Conservation (phyloP, 352 stramenopile genomes). For the Phytopythium mirpurense region DNA sequence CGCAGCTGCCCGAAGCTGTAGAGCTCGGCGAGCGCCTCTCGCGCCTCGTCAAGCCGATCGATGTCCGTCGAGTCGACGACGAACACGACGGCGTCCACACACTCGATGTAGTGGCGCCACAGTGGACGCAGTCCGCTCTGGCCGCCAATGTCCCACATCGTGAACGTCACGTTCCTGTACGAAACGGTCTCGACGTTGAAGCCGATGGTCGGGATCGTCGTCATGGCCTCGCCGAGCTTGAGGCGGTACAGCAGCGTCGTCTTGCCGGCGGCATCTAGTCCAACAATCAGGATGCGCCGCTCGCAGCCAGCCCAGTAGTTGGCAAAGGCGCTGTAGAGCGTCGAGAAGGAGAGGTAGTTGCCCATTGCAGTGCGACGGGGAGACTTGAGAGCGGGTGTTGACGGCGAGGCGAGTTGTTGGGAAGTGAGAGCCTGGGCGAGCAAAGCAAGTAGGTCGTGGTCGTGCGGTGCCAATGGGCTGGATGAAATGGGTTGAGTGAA, state of each 20-base stretch:
- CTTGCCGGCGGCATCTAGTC: constrained; percentile 94
- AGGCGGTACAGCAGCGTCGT: constrained; percentile 94
- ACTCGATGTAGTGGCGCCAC: constrained; percentile 66
- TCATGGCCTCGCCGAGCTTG: constrained; percentile 68
- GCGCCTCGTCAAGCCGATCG: constrained; percentile 42
- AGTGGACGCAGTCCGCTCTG: constrained; percentile 37
- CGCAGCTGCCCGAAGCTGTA: constrained; percentile 38
- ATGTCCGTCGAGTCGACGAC: constrained; percentile 66
- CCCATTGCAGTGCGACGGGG: constrained; percentile 30
- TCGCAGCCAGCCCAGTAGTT: constrained; percentile 29
- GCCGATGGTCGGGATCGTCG: constrained; percentile 79
- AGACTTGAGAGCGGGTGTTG: background rate
- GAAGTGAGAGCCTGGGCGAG: background rate
- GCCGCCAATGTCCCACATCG: constrained; percentile 79
- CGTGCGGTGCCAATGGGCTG: too few relatives aligned
- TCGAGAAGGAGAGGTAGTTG: constrained; percentile 34
- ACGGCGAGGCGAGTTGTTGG: background rate
- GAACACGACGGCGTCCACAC: constrained; percentile 78
- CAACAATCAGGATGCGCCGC: constrained; percentile 85
- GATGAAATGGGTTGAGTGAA: too few relatives aligned
- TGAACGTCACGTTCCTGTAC: constrained; percentile 73
- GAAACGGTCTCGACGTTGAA: constrained; percentile 84
- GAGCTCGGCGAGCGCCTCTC: constrained; percentile 32
- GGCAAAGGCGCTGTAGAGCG: constrained; percentile 22
- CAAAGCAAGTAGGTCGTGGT: too few relatives aligned